Evolutionary conservation across 2,329 filamentous ascomycete genomes (phyloP).

Genomic region (Penicillium glabrum): DNA sequence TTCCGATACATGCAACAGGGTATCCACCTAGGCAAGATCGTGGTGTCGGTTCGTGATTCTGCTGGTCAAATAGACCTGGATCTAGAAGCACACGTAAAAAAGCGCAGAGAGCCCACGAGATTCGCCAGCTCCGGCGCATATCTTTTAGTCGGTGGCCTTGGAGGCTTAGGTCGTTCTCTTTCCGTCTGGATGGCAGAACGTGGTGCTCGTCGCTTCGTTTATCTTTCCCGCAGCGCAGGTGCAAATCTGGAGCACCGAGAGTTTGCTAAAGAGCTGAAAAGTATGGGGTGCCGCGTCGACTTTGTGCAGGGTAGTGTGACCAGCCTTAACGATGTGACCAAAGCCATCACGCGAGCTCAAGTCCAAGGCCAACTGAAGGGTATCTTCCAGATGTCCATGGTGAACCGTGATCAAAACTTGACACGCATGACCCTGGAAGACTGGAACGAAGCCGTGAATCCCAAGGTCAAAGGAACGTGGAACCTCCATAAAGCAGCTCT

Average conservation of each 20-base stretch:
- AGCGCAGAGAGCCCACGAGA: not conserved
- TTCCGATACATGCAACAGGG: constrained; percentile 48
- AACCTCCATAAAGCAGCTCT: constrained; percentile 14
- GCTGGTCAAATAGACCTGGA: not conserved
- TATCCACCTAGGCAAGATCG: constrained; percentile 48
- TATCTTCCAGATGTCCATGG: constrained; percentile 23
- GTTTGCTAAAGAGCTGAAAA: constrained; percentile 24
- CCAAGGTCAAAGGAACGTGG: constrained; percentile 21
- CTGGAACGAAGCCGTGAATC: constrained; percentile 13
- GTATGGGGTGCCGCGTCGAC: constrained; percentile 20
- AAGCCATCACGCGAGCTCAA: not conserved
- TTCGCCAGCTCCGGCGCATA: constrained; percentile 22
- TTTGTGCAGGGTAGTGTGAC: constrained; percentile 21
- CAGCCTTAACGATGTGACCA: not conserved
- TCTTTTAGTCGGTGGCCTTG: constrained; percentile 41
- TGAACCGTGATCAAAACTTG: constrained; percentile 6
- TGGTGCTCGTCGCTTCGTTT: constrained; percentile 37
- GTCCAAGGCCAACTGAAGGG: constrained; percentile 7
- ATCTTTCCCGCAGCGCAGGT: constrained; percentile 32
- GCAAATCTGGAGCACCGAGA: constrained; percentile 10
- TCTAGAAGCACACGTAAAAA: not conserved
- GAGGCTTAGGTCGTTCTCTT: constrained; percentile 39
- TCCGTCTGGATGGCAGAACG: constrained; percentile 36
- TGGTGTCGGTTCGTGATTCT: constrained; percentile 20
- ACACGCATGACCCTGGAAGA: constrained; percentile 12